phyloP scores from a whole-genome alignment of 139 green algal genomes.

The Chlorokybus atmophyticus region DNA sequence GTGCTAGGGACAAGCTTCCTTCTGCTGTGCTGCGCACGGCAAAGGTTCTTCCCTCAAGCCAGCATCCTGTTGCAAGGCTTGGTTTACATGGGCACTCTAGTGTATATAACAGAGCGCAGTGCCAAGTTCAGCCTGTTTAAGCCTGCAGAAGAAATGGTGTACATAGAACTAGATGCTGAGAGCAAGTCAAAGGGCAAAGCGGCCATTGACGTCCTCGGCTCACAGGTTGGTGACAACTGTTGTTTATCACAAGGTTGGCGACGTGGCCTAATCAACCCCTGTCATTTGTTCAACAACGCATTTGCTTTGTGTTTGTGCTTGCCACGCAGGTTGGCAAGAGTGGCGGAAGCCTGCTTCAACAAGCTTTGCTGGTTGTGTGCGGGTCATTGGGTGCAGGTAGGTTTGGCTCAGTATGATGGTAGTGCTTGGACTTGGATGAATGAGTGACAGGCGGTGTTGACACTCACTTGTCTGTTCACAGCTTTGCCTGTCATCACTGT shows the following conservation, averaged over 20 bases:
- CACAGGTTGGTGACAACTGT: too few species aligned
- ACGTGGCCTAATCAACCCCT: too few species aligned
- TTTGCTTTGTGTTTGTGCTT: too few species aligned
- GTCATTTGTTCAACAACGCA: too few species aligned
- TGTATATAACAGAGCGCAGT: constrained; percentile 12
- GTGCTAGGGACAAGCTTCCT: neutral
- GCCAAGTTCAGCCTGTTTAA: constrained; percentile 96
- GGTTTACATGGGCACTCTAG: neutral
- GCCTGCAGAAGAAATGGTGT: constrained; percentile 96
- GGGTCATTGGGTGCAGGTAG: constrained; percentile 80
- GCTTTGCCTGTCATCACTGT: constrained; percentile 81
- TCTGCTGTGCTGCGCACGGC: neutral
- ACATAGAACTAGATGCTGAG: constrained; percentile 88
- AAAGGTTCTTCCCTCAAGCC: neutral
- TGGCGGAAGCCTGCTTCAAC: constrained; percentile 87
- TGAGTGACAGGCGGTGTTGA: too few species aligned
- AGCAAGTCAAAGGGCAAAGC: constrained; percentile 84
- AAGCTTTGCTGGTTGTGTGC: constrained; percentile 85
- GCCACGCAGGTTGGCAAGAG: constrained; percentile 95
- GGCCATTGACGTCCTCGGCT: constrained; percentile 94
- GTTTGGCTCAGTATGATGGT: too few species aligned
- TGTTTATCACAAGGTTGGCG: too few species aligned
- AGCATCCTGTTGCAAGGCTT: neutral
- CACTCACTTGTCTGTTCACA: too few species aligned
- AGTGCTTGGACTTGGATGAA: too few species aligned